A percentile compares a stretch with the other conserved stretches of the same genome.
phyloP scores from a whole-genome alignment of 2,329 filamentous ascomycete species.

The Nigrograna mackinnonii region DNA sequence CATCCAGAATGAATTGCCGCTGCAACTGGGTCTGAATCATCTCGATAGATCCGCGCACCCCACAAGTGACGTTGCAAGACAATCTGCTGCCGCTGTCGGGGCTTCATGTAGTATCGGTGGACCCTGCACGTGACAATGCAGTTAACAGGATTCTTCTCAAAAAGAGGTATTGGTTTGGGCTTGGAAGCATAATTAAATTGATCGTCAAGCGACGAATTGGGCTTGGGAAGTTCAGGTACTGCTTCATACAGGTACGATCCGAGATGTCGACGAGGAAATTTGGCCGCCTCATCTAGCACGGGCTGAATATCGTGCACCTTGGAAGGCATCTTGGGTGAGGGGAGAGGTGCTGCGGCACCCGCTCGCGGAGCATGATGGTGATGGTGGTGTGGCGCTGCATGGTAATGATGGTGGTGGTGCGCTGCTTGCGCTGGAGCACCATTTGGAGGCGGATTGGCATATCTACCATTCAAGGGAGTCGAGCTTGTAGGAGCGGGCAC shows the following conservation, averaged over 20 bases:
- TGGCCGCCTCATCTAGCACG: slow-evolving; percentile 71
- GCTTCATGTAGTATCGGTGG: slow-evolving; percentile 74
- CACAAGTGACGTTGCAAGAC: slow-evolving; percentile 80
- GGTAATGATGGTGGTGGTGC: slow-evolving; percentile 45
- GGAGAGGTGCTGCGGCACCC: slow-evolving; percentile 23
- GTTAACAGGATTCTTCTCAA: slow-evolving; percentile 75
- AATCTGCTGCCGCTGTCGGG: slow-evolving; percentile 77
- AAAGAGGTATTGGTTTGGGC: slow-evolving; percentile 75
- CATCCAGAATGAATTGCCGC: slow-evolving; percentile 93
- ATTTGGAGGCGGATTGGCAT: slow-evolving; percentile 32
- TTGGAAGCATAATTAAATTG: slow-evolving; percentile 62
- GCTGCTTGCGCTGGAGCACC: slow-evolving; percentile 25
- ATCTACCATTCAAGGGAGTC: slow-evolving; percentile 23
- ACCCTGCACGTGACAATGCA: slow-evolving; percentile 90
- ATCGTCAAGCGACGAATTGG: slow-evolving; percentile 47
- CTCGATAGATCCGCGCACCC: slow-evolving; percentile 94
- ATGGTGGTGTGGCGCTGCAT: slow-evolving; percentile 36
- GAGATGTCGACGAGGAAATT: slow-evolving; percentile 76
- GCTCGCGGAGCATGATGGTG: slow-evolving; percentile 36
- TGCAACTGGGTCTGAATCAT: slow-evolving; percentile 91
- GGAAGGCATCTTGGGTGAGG: slow-evolving; percentile 62
- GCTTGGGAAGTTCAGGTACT: slow-evolving; percentile 55
- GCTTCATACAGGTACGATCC: slow-evolving; percentile 84
- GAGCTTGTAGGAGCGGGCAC: slow-evolving; percentile 25
- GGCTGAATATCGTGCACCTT: slow-evolving; percentile 58